A percentile compares a stretch with the other conserved stretches of the same genome.
Evolutionary conservation across 805 yeast genomes (phyloP).

Genomic region (Cyberlindnera petersonii): DNA sequence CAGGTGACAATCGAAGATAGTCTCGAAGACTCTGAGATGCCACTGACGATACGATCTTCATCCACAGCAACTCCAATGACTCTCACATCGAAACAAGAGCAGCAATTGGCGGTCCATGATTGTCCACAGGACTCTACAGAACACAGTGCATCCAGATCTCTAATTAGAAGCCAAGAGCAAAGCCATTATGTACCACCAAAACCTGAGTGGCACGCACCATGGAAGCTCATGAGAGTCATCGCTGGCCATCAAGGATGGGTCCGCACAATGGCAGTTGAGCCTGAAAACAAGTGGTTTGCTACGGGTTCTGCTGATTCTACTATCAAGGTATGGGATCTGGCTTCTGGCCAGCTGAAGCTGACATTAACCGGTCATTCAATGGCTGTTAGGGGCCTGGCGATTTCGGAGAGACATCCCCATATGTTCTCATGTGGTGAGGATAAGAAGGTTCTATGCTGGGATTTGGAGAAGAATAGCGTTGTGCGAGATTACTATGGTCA

Average conservation of each 20-base stretch:
- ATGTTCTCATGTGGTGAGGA: slow-evolving; percentile 92
- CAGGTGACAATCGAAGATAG: slow-evolving; percentile 1
- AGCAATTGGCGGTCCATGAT: slow-evolving; percentile 7
- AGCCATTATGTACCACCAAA: slow-evolving; percentile 17
- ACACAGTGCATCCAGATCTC: slow-evolving; percentile 12
- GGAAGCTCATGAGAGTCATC: slow-evolving; percentile 71
- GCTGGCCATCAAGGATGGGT: slow-evolving; percentile 96
- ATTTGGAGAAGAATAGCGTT: slow-evolving; percentile 77
- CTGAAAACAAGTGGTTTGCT: slow-evolving; percentile 85
- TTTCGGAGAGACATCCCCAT: slow-evolving; percentile 78
- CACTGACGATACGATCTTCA: slow-evolving; percentile 4
- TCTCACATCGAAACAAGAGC: background rate
- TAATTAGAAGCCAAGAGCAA: slow-evolving; percentile 15
- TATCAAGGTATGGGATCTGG: slow-evolving; percentile 88
- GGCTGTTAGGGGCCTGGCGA: slow-evolving; percentile 75
- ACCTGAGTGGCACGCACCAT: slow-evolving; percentile 52
- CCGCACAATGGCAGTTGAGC: slow-evolving; percentile 75
- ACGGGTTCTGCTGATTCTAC: slow-evolving; percentile 89
- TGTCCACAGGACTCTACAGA: slow-evolving; percentile 6
- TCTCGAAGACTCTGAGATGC: slow-evolving; percentile 6
- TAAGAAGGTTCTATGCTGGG: slow-evolving; percentile 93
- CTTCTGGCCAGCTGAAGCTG: slow-evolving; percentile 60
- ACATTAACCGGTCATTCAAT: slow-evolving; percentile 88
- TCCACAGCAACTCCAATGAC: background rate
- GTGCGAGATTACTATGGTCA: slow-evolving; percentile 93